phyloP scores from a whole-genome alignment of 495 filamentous ascomycete species.

The Penicillium manginii region DNA sequence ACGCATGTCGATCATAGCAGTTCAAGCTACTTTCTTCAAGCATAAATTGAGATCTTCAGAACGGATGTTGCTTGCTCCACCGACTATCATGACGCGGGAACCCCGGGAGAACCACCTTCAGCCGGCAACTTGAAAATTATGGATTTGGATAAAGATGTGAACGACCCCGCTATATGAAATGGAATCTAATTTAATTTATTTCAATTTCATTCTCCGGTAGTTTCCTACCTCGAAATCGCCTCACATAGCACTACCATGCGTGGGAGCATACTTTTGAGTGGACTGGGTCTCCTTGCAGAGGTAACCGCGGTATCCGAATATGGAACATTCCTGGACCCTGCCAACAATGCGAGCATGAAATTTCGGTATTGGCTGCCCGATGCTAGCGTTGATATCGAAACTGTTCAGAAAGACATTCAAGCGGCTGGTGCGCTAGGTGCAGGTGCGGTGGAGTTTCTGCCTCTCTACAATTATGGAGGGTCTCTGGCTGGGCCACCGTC shows the following conservation, averaged over 20 bases:
- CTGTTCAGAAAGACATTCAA: too few species aligned
- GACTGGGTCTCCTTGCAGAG: not conserved
- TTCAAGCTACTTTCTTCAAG: not conserved
- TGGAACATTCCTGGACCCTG: not conserved
- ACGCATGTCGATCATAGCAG: not conserved
- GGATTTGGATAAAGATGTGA: not conserved
- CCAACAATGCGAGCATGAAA: too few species aligned
- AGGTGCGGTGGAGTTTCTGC: too few species aligned
- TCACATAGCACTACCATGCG: not conserved
- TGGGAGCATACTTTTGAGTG: not conserved
- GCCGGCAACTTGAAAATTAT: not conserved
- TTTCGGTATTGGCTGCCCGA: too few species aligned
- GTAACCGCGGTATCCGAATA: not conserved
- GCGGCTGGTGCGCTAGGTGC: too few species aligned
- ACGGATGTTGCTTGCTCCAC: not conserved
- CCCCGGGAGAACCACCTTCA: not conserved
- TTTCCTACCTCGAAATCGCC: not conserved
- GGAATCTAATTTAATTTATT: not conserved
- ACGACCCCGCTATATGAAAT: not conserved
- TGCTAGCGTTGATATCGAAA: too few species aligned
- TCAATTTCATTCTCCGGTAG: not conserved
- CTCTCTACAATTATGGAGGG: too few species aligned
- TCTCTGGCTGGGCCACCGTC: too few species aligned
- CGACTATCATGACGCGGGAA: not conserved
- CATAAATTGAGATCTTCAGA: slow-evolving; percentile 1